Evolutionary conservation across 2,329 filamentous ascomycete species (phyloP), one percentile per base, ranked within the genome.

Genomic region (Colletotrichum tropicale): DNA sequence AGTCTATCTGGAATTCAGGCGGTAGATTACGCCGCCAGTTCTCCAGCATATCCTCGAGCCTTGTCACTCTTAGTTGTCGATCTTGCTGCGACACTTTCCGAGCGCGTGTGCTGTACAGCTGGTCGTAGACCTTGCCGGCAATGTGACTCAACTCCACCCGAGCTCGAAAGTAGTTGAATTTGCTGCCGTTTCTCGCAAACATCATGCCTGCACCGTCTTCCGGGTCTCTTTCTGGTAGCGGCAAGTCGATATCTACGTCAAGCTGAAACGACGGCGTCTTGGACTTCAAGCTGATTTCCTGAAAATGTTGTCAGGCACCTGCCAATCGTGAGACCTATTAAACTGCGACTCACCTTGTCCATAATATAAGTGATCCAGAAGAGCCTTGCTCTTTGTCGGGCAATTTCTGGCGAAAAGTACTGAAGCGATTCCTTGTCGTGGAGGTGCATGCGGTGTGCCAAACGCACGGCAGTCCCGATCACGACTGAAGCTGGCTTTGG

Each of bases 351-450:
- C 68, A 86, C 85, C 79, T 86, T 87, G 69, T 87, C 86, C 7
- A 87, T 77, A 5, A 78, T 78, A 48, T 87, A 87, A 4, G 84
- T 83, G 9, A 86, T 81, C 86, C 85, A 87, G 58, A 87, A 87
- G 3, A 87, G 80, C 0, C 85, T 80, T 4, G 80, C 80, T 30
- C 85, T 78, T 34, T 86, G 84, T n/a, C 81, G 79, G 3, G 80
- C 80, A 5, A 85, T 81, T 0, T 82, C 81, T 0, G 80, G 77
- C 0, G 83, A 66, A 15, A 82, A 82, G 0, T 73, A 70, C 13
- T 78, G 72, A 1, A 78, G 71, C 0, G 80, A 75, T 2, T 80
- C 74, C 21, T 81, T 81, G 2, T 83, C 80, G 32, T 87, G 84
- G 8, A 87, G 70, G 4, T 80, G 79, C 32, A 87, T 66, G 0